Conservation (phyloP, 352 stramenopile species). For the Globisporangium canariense region DNA sequence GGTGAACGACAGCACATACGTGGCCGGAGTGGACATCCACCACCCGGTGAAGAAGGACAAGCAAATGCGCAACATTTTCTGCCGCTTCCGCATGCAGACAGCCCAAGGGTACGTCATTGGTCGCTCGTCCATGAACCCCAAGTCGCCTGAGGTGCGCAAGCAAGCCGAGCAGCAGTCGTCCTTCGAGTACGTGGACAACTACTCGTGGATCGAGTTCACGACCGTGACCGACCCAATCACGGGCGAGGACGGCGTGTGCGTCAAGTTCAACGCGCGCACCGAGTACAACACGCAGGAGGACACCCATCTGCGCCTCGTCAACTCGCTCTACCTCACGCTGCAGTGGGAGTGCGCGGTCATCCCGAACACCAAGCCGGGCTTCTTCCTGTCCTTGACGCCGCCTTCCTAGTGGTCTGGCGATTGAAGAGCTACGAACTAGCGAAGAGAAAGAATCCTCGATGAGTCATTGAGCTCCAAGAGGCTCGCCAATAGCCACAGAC, state of each 20-base stretch:
- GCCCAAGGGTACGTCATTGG: conserved; percentile 53
- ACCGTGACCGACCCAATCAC: conserved; percentile 24
- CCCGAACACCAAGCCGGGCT: conserved; percentile 15
- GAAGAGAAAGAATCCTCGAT: not conserved
- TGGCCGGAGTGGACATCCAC: conserved; percentile 39
- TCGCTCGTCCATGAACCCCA: conserved; percentile 53
- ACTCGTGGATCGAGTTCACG: conserved; percentile 56
- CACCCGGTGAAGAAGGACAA: conserved; percentile 46
- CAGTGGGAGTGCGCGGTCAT: conserved; percentile 57
- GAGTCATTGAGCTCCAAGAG: no score
- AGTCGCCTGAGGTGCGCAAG: conserved; percentile 31
- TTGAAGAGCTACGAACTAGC: not conserved
- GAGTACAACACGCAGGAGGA: conserved; percentile 64
- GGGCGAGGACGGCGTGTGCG: conserved; percentile 35
- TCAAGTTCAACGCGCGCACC: conserved; percentile 61
- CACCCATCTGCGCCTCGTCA: conserved; percentile 46
- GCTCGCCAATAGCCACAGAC: no score
- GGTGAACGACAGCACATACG: conserved; percentile 51
- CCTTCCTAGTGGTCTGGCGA: conserved; percentile 1
- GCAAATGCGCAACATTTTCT: conserved; percentile 44
- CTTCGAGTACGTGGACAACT: conserved; percentile 54
- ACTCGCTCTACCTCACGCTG: conserved; percentile 47
- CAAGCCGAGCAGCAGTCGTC: conserved; percentile 28
- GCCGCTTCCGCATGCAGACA: conserved; percentile 50
- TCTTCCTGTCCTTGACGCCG: conserved; percentile 9